These are phyloP conservation scores for Colletotrichum cuscutae DNA, from an alignment of 2,329 filamentous ascomycete species.

Conservation along the genomic window DNA sequence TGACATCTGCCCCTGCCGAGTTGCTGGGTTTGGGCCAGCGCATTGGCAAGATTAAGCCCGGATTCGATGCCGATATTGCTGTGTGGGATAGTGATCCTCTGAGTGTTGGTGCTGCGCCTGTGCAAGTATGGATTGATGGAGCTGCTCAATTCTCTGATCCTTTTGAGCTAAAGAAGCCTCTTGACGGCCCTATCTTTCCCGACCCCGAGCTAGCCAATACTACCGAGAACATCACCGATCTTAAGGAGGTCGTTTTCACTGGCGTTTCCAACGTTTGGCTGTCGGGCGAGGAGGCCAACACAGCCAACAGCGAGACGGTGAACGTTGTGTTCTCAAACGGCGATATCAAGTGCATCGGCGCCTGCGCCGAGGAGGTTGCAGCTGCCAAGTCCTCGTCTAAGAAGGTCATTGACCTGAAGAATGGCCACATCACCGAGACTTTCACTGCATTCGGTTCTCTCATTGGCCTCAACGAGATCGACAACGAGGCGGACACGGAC, in stretches of 20 bases:
- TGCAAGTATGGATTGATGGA: slow-evolving; percentile 74
- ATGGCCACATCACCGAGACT: slow-evolving; percentile 70
- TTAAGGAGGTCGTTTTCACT: slow-evolving; percentile 61
- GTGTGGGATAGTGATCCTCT: slow-evolving; percentile 73
- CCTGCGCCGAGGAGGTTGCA: slow-evolving; percentile 57
- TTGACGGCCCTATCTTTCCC: slow-evolving; percentile 49
- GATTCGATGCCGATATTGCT: slow-evolving; percentile 70
- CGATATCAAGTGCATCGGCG: slow-evolving; percentile 65
- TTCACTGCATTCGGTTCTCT: slow-evolving; percentile 70
- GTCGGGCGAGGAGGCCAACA: slow-evolving; percentile 47
- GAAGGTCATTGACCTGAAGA: slow-evolving; percentile 57
- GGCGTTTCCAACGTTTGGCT: slow-evolving; percentile 65
- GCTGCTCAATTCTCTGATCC: slow-evolving; percentile 66
- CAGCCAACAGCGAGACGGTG: slow-evolving; percentile 42
- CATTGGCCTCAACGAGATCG: slow-evolving; percentile 72
- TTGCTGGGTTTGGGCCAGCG: slow-evolving; percentile 66
- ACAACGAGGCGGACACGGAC: slow-evolving; percentile 64
- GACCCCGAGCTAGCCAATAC: slow-evolving; percentile 53
- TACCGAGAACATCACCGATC: slow-evolving; percentile 51
- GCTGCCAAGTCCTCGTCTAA: slow-evolving; percentile 46
- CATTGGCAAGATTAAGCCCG: slow-evolving; percentile 69
- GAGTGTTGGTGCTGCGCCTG: slow-evolving; percentile 66
- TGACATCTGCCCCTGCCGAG: slow-evolving; percentile 69
- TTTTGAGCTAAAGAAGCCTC: slow-evolving; percentile 63
- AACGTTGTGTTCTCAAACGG: slow-evolving; percentile 65